Evolutionary conservation across 352 stramenopile species (phyloP).

Genomic region (Saprolegnia parasitica): DNA sequence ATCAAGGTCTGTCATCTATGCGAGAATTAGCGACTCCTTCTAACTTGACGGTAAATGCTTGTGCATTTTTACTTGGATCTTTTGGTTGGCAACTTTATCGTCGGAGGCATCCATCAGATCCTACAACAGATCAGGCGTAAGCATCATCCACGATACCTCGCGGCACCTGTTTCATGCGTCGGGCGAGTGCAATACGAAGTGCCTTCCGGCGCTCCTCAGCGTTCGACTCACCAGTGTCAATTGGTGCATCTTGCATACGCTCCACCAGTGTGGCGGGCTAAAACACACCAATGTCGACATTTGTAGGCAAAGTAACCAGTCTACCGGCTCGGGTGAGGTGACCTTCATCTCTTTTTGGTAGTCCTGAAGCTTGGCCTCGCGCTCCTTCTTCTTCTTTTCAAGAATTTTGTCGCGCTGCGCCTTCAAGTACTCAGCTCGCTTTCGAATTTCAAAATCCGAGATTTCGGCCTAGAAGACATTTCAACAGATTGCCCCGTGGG

Average conservation of each 20-base stretch:
- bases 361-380: conserved; percentile 62
- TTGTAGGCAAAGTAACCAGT: no score
- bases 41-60: neutral
- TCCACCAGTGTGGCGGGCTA: conserved; percentile 31
- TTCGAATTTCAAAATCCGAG: conserved; percentile 63
- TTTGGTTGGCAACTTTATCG: conserved; percentile 22
- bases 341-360: conserved; percentile 71
- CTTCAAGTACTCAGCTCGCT: conserved; percentile 66
- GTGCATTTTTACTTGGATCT: neutral
- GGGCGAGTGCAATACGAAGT: conserved; percentile 61
- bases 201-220: conserved; percentile 64
- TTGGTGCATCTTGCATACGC: conserved; percentile 49
- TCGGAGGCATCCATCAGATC: conserved; percentile 42
- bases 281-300: neutral
- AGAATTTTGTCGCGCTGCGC: conserved; percentile 72
- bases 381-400: conserved; percentile 78
- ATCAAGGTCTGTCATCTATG: conserved; percentile 59
- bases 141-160: conserved; percentile 36
- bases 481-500: neutral
- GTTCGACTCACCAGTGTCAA: conserved; percentile 57
- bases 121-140: conserved; percentile 34
- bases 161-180: conserved; percentile 77
- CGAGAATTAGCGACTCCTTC: neutral
- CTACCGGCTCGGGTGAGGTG: conserved; percentile 48
- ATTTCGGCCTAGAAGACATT: conserved; percentile 44